Evolutionary conservation across 176 grass and related monocot species (phyloP).

Genomic region (Calamus simplicifolius): DNA sequence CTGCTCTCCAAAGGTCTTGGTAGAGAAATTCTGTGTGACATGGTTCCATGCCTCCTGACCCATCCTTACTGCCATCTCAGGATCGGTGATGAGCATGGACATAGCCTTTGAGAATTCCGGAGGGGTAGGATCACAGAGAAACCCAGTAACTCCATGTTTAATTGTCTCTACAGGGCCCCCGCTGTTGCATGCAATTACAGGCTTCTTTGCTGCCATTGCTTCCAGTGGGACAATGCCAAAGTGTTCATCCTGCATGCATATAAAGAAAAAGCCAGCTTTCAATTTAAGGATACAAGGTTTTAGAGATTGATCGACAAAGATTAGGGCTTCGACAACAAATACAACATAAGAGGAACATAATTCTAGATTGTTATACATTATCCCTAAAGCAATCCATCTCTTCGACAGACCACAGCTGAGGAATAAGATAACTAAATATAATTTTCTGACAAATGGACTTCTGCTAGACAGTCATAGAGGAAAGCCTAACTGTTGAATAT

Average conservation of each 20-base stretch:
- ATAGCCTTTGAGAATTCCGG: slow-evolving; percentile 63
- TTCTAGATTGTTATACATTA: no score
- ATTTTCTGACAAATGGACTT: no score
- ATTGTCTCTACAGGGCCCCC: slow-evolving; percentile 88
- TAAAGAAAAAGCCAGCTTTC: not conserved
- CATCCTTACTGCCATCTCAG: slow-evolving; percentile 51
- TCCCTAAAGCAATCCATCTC: no score
- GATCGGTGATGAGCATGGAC: slow-evolving; percentile 52
- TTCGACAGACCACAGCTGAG: no score
- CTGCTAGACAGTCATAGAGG: no score
- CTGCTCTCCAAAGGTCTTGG: slow-evolving; percentile 68
- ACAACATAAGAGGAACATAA: no score
- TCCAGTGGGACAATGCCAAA: slow-evolving; percentile 97
- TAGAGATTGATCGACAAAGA: no score
- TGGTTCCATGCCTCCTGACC: slow-evolving; percentile 56
- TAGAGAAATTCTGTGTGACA: slow-evolving; percentile 61
- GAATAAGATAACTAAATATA: no score
- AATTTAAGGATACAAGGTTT: no score
- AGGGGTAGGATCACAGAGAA: slow-evolving; percentile 66
- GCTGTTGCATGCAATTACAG: slow-evolving; percentile 93
- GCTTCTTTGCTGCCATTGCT: slow-evolving; percentile 87
- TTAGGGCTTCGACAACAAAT: no score
- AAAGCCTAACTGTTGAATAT: no score
- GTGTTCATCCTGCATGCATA: slow-evolving; percentile 67
- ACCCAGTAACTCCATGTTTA: slow-evolving; percentile 58